phyloP scores from a whole-genome alignment of 2,329 filamentous ascomycete genomes.

The Elsinoe batatas region DNA sequence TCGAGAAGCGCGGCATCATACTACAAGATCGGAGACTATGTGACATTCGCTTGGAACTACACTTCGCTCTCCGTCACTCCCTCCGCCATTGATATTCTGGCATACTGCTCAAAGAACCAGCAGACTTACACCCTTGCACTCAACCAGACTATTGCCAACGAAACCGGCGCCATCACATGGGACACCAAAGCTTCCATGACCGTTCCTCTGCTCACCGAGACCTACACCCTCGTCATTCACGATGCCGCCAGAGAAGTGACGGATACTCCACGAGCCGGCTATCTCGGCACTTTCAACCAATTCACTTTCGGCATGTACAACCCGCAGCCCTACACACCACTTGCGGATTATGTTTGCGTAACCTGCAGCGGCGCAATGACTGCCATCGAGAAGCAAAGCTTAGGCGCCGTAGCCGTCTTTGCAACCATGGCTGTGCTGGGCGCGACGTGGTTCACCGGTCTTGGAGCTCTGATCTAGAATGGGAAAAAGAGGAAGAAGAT shows the following conservation, averaged over 20 bases:
- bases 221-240: constrained; percentile 55
- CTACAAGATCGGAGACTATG: constrained; percentile 50
- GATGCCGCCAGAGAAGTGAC: constrained; percentile 46
- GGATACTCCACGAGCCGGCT: constrained; percentile 44
- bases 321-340: constrained; percentile 42
- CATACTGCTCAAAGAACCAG: constrained; percentile 49
- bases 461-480: background rate
- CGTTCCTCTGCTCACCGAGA: constrained; percentile 46
- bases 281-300: constrained; percentile 42
- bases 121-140: constrained; percentile 51
- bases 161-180: constrained; percentile 48
- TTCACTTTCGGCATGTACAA: constrained; percentile 55
- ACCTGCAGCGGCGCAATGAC: constrained; percentile 49
- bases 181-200: constrained; percentile 46
- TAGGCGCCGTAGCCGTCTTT: constrained; percentile 46
- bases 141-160: constrained; percentile 40
- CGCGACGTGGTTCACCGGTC: constrained; percentile 15
- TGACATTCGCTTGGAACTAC: constrained; percentile 61
- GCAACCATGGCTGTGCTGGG: constrained; percentile 48
- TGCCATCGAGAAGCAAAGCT: constrained; percentile 43
- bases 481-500: background rate
- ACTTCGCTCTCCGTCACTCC: constrained; percentile 53
- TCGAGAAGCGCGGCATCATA: constrained; percentile 40
- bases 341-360: constrained; percentile 38
- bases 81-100: constrained; percentile 50